Evolutionary conservation across 164 flowering plant species (phyloP).

Genomic region (Vitis amurensis): DNA sequence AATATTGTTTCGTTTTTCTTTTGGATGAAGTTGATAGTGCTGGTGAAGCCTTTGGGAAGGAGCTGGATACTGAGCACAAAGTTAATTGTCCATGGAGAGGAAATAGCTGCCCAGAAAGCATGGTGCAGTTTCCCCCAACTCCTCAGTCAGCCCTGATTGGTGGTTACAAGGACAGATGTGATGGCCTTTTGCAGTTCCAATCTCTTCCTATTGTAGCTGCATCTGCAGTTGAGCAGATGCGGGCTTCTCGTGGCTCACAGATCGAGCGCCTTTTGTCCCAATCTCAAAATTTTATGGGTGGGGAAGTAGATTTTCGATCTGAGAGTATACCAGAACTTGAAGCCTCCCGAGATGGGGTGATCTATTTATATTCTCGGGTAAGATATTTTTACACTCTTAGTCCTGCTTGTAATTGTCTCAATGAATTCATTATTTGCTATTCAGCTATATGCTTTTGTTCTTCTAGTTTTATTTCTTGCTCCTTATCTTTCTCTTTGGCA

Average conservation of each 20-base stretch:
- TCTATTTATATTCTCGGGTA: slow-evolving; percentile 61
- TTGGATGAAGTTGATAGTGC: slow-evolving; percentile 63
- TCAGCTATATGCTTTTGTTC: not conserved
- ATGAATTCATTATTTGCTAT: not conserved
- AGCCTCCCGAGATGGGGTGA: slow-evolving; percentile 48
- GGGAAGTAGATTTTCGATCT: slow-evolving; percentile 56
- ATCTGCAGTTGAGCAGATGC: slow-evolving; percentile 78
- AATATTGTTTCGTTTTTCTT: slow-evolving; percentile 3
- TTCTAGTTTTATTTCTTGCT: slow-evolving; percentile 2
- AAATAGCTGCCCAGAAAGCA: slow-evolving; percentile 92
- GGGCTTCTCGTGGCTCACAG: slow-evolving; percentile 59
- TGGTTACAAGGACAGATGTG: slow-evolving; percentile 96
- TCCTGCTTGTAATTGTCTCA: slow-evolving; percentile 2
- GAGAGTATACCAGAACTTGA: slow-evolving; percentile 55
- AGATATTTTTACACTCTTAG: slow-evolving; percentile 18
- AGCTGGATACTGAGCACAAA: slow-evolving; percentile 77
- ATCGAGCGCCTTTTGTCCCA: slow-evolving; percentile 77
- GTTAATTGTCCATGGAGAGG: slow-evolving; percentile 87
- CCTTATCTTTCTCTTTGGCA: slow-evolving; percentile 24
- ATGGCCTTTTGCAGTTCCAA: slow-evolving; percentile 85
- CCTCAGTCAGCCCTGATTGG: slow-evolving; percentile 93
- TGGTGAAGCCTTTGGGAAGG: slow-evolving; percentile 67
- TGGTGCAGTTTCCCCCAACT: slow-evolving; percentile 98
- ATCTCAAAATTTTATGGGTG: slow-evolving; percentile 31
- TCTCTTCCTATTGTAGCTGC: slow-evolving; percentile 80